Evolutionary conservation across 2,329 filamentous ascomycete species (phyloP).

Genomic region (Fusarium zealandicum): DNA sequence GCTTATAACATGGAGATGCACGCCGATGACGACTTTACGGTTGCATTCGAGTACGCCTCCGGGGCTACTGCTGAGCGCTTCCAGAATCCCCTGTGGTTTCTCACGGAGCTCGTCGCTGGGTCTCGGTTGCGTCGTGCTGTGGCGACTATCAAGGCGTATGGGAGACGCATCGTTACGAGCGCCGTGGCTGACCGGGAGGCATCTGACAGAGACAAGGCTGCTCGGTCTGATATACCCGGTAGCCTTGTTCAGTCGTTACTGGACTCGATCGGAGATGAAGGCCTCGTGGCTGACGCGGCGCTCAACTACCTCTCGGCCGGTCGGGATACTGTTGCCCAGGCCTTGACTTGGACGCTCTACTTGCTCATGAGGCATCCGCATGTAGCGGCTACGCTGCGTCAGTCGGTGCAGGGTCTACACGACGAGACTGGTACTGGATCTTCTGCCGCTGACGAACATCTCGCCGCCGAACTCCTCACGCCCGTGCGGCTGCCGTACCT

Average conservation of each 20-base stretch:
- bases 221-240: conserved; percentile 51
- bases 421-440: neutral
- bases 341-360: conserved; percentile 70
- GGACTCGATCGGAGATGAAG: conserved; percentile 60
- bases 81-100: conserved; percentile 69
- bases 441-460: neutral
- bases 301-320: conserved; percentile 72
- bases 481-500: conserved; percentile 60
- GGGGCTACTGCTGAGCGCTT: conserved; percentile 67
- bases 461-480: conserved; percentile 46
- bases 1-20: conserved; percentile 75
- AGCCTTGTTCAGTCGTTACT: conserved; percentile 68
- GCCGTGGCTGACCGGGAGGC: conserved; percentile 52
- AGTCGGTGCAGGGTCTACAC: conserved; percentile 48
- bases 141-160: conserved; percentile 60
- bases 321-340: conserved; percentile 70
- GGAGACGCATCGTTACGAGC: conserved; percentile 62
- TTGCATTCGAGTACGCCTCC: conserved; percentile 68
- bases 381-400: conserved; percentile 51
- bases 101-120: conserved; percentile 62
- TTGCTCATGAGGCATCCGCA: conserved; percentile 61
- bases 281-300: conserved; percentile 67
- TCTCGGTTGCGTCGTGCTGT: conserved; percentile 59
- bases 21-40: conserved; percentile 64
- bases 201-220: conserved; percentile 5